Evolutionary conservation across 352 stramenopile genomes (phyloP).

Genomic region (Phytopythium sindhum): DNA sequence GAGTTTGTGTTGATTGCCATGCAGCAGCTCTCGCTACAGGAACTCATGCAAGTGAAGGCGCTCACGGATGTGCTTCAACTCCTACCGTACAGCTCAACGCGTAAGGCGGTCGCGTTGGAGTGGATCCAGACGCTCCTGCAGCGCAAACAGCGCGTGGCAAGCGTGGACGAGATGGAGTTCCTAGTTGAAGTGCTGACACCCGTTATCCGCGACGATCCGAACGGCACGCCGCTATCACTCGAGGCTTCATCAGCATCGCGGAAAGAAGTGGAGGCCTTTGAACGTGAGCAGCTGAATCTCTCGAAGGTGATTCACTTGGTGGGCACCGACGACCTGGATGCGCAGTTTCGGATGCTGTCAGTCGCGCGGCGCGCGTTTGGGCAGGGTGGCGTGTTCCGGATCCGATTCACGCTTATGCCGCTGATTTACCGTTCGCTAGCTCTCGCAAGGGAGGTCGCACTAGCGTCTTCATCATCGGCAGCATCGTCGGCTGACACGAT

Average conservation of each 20-base stretch:
- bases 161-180: constrained; percentile 46
- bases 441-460: constrained; percentile 59
- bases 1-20: constrained; percentile 29
- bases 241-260: constrained; percentile 9
- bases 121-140: constrained; percentile 46
- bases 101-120: constrained; percentile 47
- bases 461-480: not conserved
- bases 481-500: not conserved
- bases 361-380: constrained; percentile 70
- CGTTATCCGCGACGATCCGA: constrained; percentile 83
- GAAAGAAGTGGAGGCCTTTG: constrained; percentile 47
- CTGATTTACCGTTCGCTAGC: constrained; percentile 90
- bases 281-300: constrained; percentile 88
- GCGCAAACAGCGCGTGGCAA: constrained; percentile 28
- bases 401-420: constrained; percentile 90
- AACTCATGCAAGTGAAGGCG: constrained; percentile 36
- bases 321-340: constrained; percentile 62
- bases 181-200: constrained; percentile 83
- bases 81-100: constrained; percentile 50
- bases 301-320: constrained; percentile 94
- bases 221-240: constrained; percentile 16
- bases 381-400: constrained; percentile 84
- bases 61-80: constrained; percentile 35
- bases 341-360: constrained; percentile 55
- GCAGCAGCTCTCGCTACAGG: constrained; percentile 26